Conservation (phyloP, 2,329 filamentous ascomycete species). For the Aureobasidium musti region DNA sequence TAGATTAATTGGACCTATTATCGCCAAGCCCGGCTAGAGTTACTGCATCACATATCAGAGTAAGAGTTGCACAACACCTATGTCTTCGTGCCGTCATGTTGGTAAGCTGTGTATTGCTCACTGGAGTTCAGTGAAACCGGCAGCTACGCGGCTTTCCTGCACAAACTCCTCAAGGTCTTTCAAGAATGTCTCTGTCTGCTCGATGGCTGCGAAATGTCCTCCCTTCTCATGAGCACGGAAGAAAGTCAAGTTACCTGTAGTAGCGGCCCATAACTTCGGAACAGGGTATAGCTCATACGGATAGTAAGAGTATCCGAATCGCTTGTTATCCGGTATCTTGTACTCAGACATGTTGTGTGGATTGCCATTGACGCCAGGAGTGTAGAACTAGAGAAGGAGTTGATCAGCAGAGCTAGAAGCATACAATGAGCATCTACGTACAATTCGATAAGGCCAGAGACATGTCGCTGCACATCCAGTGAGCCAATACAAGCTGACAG, state of each 20-base stretch:
- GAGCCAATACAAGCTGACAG: slow-evolving; percentile 59
- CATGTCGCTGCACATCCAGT: slow-evolving; percentile 44
- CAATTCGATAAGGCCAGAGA: slow-evolving; percentile 54
- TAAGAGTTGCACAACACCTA: too few species aligned
- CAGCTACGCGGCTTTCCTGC: neutral
- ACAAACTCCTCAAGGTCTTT: slow-evolving; percentile 42
- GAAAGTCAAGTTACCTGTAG: slow-evolving; percentile 45
- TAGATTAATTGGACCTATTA: too few species aligned
- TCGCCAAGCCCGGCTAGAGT: too few species aligned
- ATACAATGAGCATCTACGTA: neutral
- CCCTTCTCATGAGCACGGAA: slow-evolving; percentile 45
- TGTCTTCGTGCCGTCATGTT: too few species aligned
- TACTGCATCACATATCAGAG: neutral
- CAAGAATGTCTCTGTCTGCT: slow-evolving; percentile 40
- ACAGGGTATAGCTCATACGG: slow-evolving; percentile 47
- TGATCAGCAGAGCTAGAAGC: neutral
- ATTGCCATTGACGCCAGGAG: slow-evolving; percentile 1
- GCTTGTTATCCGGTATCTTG: slow-evolving; percentile 39
- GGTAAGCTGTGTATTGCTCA: neutral
- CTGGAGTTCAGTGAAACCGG: neutral
- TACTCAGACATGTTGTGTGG: neutral
- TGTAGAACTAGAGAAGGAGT: neutral
- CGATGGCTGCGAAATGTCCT: slow-evolving; percentile 46
- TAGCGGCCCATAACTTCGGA: slow-evolving; percentile 44
- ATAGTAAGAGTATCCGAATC: slow-evolving; percentile 50